Conservation (phyloP, 1,284 basidiomycete genomes). For the Pholiota adiposa region DNA sequence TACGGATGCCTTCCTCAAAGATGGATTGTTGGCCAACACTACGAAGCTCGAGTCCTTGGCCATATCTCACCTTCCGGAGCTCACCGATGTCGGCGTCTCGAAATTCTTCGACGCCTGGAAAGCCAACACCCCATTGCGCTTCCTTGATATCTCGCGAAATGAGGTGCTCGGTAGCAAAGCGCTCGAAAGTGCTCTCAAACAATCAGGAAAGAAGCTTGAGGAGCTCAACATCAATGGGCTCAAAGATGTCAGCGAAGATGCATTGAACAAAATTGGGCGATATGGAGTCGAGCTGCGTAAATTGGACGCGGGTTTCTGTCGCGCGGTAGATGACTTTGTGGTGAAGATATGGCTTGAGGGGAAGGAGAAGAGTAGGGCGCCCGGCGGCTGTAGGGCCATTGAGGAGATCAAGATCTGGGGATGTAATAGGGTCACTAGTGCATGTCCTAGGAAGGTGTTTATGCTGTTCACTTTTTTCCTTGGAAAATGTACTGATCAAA, state of each 20-base stretch:
- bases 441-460: slow-evolving; percentile 48
- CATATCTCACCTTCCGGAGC: slow-evolving; percentile 60
- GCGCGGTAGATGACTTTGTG: slow-evolving; percentile 84
- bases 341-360: slow-evolving; percentile 73
- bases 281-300: slow-evolving; percentile 53
- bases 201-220: slow-evolving; percentile 69
- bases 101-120: slow-evolving; percentile 64
- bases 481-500: background rate
- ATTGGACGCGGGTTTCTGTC: slow-evolving; percentile 89
- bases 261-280: slow-evolving; percentile 57
- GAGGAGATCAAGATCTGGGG: slow-evolving; percentile 73
- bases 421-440: slow-evolving; percentile 66
- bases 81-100: slow-evolving; percentile 74
- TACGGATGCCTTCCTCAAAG: slow-evolving; percentile 65
- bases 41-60: slow-evolving; percentile 57
- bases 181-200: slow-evolving; percentile 67
- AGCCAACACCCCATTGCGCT: slow-evolving; percentile 35
- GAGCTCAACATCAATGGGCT: slow-evolving; percentile 74
- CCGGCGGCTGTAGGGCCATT: slow-evolving; percentile 46
- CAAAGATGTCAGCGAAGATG: slow-evolving; percentile 42
- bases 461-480: background rate
- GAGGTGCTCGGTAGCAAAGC: slow-evolving; percentile 58
- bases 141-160: slow-evolving; percentile 69
- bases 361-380: slow-evolving; percentile 16
- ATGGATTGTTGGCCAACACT: slow-evolving; percentile 64